These are phyloP conservation scores for Phytopythium boreale DNA, from an alignment of 352 stramenopile genomes.

Conservation along the genomic window DNA sequence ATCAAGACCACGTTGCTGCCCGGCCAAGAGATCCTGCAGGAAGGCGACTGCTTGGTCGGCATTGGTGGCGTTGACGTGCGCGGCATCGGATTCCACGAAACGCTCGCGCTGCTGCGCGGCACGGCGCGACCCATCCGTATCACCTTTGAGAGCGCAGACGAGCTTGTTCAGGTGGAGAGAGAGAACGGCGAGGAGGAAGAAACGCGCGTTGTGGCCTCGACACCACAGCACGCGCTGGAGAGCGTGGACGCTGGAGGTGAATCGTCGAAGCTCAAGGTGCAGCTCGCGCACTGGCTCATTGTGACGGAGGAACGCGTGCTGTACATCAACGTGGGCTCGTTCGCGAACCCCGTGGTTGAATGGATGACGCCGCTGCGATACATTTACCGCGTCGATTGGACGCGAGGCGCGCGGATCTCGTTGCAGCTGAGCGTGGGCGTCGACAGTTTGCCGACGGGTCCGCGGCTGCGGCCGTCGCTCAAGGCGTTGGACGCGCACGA, in stretches of 20 bases:
- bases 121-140: constrained; percentile 67
- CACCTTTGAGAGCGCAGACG: constrained; percentile 81
- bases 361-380: constrained; percentile 89
- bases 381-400: constrained; percentile 80
- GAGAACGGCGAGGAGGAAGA: not conserved
- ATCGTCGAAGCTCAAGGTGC: constrained; percentile 52
- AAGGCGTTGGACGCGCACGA: constrained; percentile 75
- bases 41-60: constrained; percentile 71
- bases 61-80: constrained; percentile 81
- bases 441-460: constrained; percentile 80
- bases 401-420: constrained; percentile 55
- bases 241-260: constrained; percentile 29
- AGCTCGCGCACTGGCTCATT: constrained; percentile 83
- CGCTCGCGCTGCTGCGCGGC: constrained; percentile 70
- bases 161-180: constrained; percentile 38
- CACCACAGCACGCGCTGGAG: not conserved
- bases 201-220: not conserved
- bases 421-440: constrained; percentile 83
- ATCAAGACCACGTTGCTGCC: constrained; percentile 51
- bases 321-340: constrained; percentile 84
- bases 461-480: constrained; percentile 59
- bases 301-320: constrained; percentile 83
- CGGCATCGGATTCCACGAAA: constrained; percentile 85
- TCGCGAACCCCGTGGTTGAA: constrained; percentile 74
- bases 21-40: constrained; percentile 65